Evolutionary conservation across 331 rosid species (phyloP), one percentile per base, ranked within the genome.

Genomic region (Ulmus americana): DNA sequence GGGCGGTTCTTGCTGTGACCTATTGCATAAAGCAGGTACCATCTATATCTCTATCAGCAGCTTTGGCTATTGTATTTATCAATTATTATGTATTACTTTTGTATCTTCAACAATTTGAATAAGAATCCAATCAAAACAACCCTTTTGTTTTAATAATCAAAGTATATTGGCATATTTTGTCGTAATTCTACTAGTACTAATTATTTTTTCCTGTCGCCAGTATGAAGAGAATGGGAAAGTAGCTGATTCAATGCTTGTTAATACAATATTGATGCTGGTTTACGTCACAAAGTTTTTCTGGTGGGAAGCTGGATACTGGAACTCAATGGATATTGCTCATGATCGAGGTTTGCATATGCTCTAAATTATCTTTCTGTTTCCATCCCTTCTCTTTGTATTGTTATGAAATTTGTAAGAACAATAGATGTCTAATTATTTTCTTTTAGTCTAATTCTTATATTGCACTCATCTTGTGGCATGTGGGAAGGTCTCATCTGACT

Each of bases 251-350:
- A 82, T 92, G 97, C 95, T 92, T 71, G 98, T 89, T 58, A 92
- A 83, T 66, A 92, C 98, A 55, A 61, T 74, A 52, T 78, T 92
- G 65, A 92, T 83, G 95, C 81, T 92, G 78, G 80, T 83, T 52
- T 92, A 92, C 74, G 91, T 92, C 52, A 80, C 95, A 42, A 92
- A 92, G 81, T 92, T 92, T 82, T 92, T 89, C 79, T 87, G 91
- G 95, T 92, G 98, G 98, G 98, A 92, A 81, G 95, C 95, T 71
- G 98, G 98, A 82, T 92, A 92, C 81, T 92, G 90, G 95, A 89
- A 72, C 82, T 86, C 98, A 61, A 89, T 92, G 98, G 98, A 92
- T 79, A 92, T 92, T 63, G 98, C 98, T 10, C 98, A 89, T 53
- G 98, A 92, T 71, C 85, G 98, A 92, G 98, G 98, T 92, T 65